Conservation (phyloP, 169 alveolate genomes). For the Plasmodium coatneyi region DNA sequence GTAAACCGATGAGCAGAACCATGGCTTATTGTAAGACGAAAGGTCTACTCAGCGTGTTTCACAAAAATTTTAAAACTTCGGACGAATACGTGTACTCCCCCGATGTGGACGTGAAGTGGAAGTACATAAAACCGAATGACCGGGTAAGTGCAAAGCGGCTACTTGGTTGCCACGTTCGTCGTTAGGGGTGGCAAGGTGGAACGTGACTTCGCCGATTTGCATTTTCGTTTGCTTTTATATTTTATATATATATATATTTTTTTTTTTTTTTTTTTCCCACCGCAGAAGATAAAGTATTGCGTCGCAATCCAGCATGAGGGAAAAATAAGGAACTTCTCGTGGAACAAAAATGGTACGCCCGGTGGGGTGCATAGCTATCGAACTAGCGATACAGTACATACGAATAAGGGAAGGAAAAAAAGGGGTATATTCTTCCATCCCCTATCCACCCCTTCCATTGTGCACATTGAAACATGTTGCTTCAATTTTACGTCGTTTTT, state of each 20-base stretch:
- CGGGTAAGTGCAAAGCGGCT: not conserved
- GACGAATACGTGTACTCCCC: constrained; percentile 36
- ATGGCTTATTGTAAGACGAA: constrained; percentile 42
- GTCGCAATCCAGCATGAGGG: constrained; percentile 72
- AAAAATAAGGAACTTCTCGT: constrained; percentile 27
- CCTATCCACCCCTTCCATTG: not conserved
- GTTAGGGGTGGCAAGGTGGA: not conserved
- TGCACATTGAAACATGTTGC: not conserved
- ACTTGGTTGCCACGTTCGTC: not conserved
- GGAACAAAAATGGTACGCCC: constrained; percentile 69
- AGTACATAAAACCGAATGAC: constrained; percentile 20
- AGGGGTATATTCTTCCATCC: not conserved
- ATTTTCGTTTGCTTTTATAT: not conserved
- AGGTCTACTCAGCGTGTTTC: constrained; percentile 35
- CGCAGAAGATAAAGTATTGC: constrained; percentile 59
- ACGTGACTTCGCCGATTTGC: not conserved
- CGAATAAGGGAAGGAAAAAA: not conserved
- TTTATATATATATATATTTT: not conserved
- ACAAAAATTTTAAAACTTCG: constrained; percentile 48
- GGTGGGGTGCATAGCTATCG: not conserved
- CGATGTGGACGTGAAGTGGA: constrained; percentile 62
- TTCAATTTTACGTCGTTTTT: not conserved
- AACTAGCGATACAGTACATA: not conserved
- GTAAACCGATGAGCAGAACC: not conserved
- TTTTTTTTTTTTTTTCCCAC: not conserved